phyloP scores from a whole-genome alignment of 2,329 filamentous ascomycete species.

The Alternaria dauci region DNA sequence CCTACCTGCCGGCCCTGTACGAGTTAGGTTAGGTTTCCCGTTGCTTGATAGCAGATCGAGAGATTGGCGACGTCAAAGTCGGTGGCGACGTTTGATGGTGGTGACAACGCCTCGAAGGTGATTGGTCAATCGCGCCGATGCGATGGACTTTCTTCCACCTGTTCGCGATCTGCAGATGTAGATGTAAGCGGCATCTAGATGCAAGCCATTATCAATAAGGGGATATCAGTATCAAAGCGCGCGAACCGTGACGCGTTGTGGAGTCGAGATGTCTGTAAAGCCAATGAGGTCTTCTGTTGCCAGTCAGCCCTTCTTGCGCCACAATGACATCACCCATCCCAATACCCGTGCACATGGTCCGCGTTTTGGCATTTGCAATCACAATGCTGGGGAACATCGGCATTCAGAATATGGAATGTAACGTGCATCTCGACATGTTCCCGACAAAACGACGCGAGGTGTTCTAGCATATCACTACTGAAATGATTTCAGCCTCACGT shows the following conservation, averaged over 20 bases:
- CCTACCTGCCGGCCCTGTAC: slow-evolving; percentile 8
- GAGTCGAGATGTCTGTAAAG: background rate
- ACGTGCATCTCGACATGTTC: background rate
- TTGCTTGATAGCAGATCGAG: slow-evolving; percentile 16
- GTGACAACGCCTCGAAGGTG: slow-evolving; percentile 15
- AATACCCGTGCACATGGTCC: background rate
- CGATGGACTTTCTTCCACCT: background rate
- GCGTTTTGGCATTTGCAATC: background rate
- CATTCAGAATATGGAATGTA: background rate
- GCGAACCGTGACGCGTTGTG: slow-evolving; percentile 22
- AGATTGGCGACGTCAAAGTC: slow-evolving; percentile 20
- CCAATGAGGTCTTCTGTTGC: background rate
- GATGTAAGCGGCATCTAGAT: slow-evolving; percentile 25
- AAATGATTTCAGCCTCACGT: background rate
- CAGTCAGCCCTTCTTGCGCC: background rate
- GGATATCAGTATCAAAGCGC: slow-evolving; percentile 6
- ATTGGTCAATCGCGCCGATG: slow-evolving; percentile 16
- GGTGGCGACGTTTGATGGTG: slow-evolving; percentile 20
- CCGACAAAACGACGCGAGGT: background rate
- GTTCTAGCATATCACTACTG: background rate
- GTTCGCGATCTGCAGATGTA: slow-evolving; percentile 8
- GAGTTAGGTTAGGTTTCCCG: slow-evolving; percentile 17
- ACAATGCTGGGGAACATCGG: slow-evolving; percentile 8
- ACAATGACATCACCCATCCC: slow-evolving; percentile 6
- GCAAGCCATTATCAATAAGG: slow-evolving; percentile 23